These are phyloP conservation scores for Fusarium nygamai DNA, from an alignment of 2,329 filamentous ascomycete species.

Conservation along the genomic window DNA sequence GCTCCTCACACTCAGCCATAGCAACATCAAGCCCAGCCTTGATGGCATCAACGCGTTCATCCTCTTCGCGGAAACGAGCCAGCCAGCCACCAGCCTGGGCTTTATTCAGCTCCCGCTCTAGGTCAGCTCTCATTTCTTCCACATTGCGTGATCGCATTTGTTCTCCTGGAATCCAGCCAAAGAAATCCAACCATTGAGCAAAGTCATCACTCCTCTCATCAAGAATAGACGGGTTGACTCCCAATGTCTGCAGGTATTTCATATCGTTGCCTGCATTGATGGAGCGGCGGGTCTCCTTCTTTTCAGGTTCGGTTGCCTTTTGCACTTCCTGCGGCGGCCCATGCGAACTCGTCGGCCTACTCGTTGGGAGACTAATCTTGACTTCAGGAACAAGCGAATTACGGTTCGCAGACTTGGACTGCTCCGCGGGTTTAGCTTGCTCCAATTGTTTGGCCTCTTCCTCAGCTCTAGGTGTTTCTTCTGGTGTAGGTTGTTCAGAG, in stretches of 20 bases:
- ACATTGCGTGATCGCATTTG: slow-evolving; percentile 79
- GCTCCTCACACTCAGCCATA: slow-evolving; percentile 94
- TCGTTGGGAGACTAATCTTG: slow-evolving; percentile 64
- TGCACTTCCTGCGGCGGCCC: slow-evolving; percentile 49
- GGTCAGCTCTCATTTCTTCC: slow-evolving; percentile 82
- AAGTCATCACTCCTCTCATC: slow-evolving; percentile 83
- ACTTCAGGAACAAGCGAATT: slow-evolving; percentile 63
- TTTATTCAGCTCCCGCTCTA: slow-evolving; percentile 88
- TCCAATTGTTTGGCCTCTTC: slow-evolving; percentile 10
- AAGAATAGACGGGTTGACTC: slow-evolving; percentile 80
- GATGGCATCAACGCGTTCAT: slow-evolving; percentile 88
- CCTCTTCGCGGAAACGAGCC: slow-evolving; percentile 83
- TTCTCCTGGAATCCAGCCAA: slow-evolving; percentile 85
- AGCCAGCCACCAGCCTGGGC: slow-evolving; percentile 95
- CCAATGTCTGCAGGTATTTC: slow-evolving; percentile 80
- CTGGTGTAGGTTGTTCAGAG: slow-evolving; percentile 35
- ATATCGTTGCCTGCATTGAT: slow-evolving; percentile 77
- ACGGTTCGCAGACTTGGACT: slow-evolving; percentile 46
- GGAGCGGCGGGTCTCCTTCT: slow-evolving; percentile 65
- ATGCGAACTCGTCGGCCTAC: slow-evolving; percentile 53
- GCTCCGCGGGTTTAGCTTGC: slow-evolving; percentile 34
- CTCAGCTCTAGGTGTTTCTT: slow-evolving; percentile 4
- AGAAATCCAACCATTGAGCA: slow-evolving; percentile 82
- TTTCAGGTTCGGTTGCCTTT: slow-evolving; percentile 42
- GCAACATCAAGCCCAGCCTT: slow-evolving; percentile 86